These are phyloP conservation scores for Hibiscus trionum DNA, from an alignment of 345 rosid genomes.

Conservation along the genomic window DNA sequence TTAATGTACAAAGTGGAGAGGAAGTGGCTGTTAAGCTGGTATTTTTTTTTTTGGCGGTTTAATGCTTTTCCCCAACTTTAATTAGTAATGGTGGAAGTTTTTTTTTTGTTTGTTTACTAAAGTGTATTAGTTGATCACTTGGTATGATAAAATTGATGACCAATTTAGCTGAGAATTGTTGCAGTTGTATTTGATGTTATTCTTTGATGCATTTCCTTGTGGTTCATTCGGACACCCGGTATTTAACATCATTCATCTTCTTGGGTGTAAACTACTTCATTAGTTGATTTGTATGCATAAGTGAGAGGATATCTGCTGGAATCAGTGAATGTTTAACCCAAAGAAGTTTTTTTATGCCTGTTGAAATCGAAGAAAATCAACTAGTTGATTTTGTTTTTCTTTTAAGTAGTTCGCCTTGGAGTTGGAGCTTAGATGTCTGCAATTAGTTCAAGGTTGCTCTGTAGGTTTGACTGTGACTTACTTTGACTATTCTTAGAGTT, in stretches of 20 bases:
- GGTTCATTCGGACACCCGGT: background rate
- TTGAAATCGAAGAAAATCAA: background rate
- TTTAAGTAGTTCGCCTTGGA: background rate
- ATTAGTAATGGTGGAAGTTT: background rate
- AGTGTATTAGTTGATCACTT: background rate
- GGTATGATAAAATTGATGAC: background rate
- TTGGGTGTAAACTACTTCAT: background rate
- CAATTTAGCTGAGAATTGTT: background rate
- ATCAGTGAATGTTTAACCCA: background rate
- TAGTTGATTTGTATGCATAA: background rate
- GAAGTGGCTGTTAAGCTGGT: slow-evolving; percentile 79
- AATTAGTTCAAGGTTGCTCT: background rate
- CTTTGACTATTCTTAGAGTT: background rate
- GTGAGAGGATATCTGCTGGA: background rate
- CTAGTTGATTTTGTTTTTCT: background rate
- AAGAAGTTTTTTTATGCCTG: background rate
- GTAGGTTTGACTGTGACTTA: background rate
- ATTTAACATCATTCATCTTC: background rate
- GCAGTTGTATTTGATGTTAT: background rate
- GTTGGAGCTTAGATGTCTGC: background rate
- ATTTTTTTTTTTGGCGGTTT: slow-evolving; percentile 4
- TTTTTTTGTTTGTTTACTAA: background rate
- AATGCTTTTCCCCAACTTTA: background rate
- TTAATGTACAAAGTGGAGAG: slow-evolving; percentile 64
- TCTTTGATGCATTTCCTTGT: background rate